Percentiles rank a stretch among this genome's conserved stretches.
Evolutionary conservation across 768 basidiomycete genomes (phyloP).

Genomic region (Kwoniella europaea): DNA sequence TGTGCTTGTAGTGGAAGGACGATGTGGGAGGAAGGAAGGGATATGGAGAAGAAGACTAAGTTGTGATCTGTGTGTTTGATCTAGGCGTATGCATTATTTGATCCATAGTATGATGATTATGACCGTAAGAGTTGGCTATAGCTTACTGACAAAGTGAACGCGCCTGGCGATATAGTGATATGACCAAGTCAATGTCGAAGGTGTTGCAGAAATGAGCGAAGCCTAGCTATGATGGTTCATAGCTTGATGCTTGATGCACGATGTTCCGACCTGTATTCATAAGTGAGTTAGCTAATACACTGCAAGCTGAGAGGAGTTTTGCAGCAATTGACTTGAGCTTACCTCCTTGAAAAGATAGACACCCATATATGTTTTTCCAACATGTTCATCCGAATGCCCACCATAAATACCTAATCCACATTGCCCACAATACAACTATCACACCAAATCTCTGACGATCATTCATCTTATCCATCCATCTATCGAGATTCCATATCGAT

Average conservation of each 20-base stretch:
- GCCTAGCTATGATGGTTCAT: too few species aligned
- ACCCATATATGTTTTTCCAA: not conserved
- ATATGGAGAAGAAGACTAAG: slow-evolving; percentile 50
- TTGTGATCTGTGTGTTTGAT: not conserved
- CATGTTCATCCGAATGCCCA: slow-evolving; percentile 21
- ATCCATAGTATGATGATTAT: not conserved
- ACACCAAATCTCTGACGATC: not conserved
- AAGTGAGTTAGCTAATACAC: too few species aligned
- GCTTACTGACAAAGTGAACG: too few species aligned
- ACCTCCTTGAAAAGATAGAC: too few species aligned
- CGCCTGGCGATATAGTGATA: too few species aligned
- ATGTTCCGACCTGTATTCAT: too few species aligned
- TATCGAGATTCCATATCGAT: not conserved
- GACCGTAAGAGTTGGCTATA: too few species aligned
- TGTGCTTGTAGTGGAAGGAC: slow-evolving; percentile 58
- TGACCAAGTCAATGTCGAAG: too few species aligned
- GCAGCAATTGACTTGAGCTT: too few species aligned
- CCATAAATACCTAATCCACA: slow-evolving; percentile 17
- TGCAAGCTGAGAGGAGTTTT: too few species aligned
- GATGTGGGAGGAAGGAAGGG: slow-evolving; percentile 59
- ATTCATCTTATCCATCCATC: not conserved
- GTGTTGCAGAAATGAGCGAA: too few species aligned
- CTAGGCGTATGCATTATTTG: not conserved
- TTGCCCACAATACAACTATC: not conserved
- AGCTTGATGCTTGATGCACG: too few species aligned